Base-by-base conservation (phyloP, 495 filamentous ascomycete genomes). In the Xylaria intraflava region DNA sequence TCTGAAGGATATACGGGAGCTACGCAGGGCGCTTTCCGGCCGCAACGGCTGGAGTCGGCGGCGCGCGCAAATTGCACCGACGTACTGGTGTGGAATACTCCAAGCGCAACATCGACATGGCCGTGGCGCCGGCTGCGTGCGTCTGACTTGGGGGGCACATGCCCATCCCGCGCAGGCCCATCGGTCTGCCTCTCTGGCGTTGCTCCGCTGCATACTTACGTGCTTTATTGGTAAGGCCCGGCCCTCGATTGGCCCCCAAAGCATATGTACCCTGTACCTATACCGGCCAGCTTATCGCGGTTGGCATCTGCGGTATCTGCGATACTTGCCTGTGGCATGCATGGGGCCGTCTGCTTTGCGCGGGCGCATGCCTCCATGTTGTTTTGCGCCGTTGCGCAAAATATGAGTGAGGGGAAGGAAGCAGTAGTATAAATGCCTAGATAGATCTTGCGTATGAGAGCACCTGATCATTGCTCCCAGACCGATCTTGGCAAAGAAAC, bases 331-430 rank as follows among this genome's bases (percentile, higher is more conserved):
- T 41, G 22, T 17, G n/a, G n/a, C n/a, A 33, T 11, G 7, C 31
- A 33, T 33, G 4, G 31, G 26, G n/a, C 17, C 31, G 16, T 46
- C 6, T 31, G 19, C 19, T 46, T 29, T 46, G 51, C 51, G 51
- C 51, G 23, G 19, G 57, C 60, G 53, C 51, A 57, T 48, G 38
- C 38, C 62, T 58, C 62, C 62, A 57, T 49, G 46, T 58, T 47
- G 57, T 55, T 62, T 62, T 65, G 62, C 62, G 62, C 60, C 36
- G 30, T 56, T 41, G 62, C 62, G 62, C 62, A 65, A 60, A 65
- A 58, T 11, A 9, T 20, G 9, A 35, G 24, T 39, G 42, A 53
- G 51, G 43, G 51, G 42, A n/a, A n/a, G n/a, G n/a, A n/a, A n/a
- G n/a, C n/a, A n/a, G n/a, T 17, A 29, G 23, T 65, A 65, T 62